phyloP scores from a whole-genome alignment of 331 rosid species.

The Pyracantha coccinea region DNA sequence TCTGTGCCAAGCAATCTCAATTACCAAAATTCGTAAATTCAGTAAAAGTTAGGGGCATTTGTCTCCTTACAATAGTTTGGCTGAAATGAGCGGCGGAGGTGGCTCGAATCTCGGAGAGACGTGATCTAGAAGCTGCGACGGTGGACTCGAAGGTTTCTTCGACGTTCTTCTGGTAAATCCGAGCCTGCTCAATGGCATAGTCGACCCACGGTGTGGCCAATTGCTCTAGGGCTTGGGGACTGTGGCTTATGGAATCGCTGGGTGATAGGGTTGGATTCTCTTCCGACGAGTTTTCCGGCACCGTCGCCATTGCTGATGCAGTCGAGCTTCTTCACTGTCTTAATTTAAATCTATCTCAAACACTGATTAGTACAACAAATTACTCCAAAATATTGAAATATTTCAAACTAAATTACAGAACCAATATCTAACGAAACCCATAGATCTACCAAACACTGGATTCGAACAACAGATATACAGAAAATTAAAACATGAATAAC shows the following conservation, averaged over 20 bases:
- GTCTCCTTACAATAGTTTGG: constrained; percentile 44
- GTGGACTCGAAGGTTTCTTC: constrained; percentile 53
- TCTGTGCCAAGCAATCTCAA: not conserved
- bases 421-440: not conserved
- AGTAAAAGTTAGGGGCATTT: not conserved
- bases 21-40: not conserved
- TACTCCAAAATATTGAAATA: no score
- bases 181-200: constrained; percentile 61
- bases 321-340: not conserved
- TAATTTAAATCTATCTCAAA: no score
- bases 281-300: constrained; percentile 34
- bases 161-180: constrained; percentile 40
- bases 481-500: no score
- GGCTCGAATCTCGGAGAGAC: constrained; percentile 62
- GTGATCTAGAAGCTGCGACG: constrained; percentile 48
- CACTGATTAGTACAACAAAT: no score
- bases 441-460: constrained; percentile 2
- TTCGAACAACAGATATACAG: not conserved
- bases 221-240: constrained; percentile 24
- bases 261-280: constrained; percentile 8
- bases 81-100: constrained; percentile 61
- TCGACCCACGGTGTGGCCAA: constrained; percentile 43
- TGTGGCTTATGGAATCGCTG: not conserved
- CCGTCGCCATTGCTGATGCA: constrained; percentile 39
- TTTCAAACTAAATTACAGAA: not conserved